phyloP scores from a whole-genome alignment of 176 grass and related monocot genomes.

The Carex scoparia region DNA sequence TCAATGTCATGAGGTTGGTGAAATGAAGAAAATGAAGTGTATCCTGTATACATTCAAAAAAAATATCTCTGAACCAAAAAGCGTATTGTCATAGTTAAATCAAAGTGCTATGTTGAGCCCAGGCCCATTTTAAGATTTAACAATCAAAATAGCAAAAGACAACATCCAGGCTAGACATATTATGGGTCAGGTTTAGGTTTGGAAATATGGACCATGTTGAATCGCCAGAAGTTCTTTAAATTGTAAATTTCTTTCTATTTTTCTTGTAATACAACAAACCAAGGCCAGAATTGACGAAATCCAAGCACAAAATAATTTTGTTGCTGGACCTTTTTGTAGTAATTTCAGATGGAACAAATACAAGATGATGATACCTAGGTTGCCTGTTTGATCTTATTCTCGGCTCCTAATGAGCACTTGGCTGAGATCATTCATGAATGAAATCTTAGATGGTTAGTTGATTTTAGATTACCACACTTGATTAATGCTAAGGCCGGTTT shows the following conservation, averaged over 20 bases:
- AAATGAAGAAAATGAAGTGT: background rate
- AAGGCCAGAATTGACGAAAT: background rate
- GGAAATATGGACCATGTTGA: background rate
- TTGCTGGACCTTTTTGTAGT: background rate
- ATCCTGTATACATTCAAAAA: background rate
- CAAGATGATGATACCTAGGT: background rate
- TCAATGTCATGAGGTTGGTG: slow-evolving; percentile 20
- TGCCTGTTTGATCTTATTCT: background rate
- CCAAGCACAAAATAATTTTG: background rate
- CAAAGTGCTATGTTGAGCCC: background rate
- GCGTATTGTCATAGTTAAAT: background rate
- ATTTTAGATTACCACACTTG: background rate
- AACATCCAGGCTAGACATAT: background rate
- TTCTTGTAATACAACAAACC: background rate
- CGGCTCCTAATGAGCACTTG: background rate
- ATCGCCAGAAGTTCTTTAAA: background rate
- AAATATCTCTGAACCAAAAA: background rate
- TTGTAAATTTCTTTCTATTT: background rate
- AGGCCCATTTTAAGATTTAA: background rate
- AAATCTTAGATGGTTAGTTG: background rate
- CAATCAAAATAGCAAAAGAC: background rate
- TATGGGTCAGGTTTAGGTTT: background rate
- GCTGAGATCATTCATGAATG: background rate
- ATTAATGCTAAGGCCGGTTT: background rate
- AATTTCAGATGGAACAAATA: background rate